Evolutionary conservation across 306 rosid species (phyloP).

Genomic region (Amphicarpaea edgeworthii): DNA sequence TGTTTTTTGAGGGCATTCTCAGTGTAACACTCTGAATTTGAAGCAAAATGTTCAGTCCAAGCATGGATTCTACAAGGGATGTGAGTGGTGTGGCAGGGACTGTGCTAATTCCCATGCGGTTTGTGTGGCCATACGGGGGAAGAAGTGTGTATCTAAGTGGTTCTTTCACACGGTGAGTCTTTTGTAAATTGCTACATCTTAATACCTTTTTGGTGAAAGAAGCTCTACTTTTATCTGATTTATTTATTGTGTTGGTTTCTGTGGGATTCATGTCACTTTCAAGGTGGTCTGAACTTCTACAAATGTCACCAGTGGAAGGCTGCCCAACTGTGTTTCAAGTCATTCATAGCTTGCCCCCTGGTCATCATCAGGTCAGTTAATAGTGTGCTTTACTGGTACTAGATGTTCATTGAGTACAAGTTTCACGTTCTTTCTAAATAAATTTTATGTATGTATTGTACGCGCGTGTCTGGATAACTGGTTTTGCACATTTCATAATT

Average conservation of each 20-base stretch:
- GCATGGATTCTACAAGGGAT: conserved; percentile 74
- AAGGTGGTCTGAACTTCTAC: conserved; percentile 97
- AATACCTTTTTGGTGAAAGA: conserved; percentile 29
- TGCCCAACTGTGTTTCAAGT: conserved; percentile 95
- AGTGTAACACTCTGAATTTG: conserved; percentile 41
- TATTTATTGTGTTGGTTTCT: conserved; percentile 16
- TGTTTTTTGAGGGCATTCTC: conserved; percentile 51
- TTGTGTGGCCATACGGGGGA: conserved; percentile 98
- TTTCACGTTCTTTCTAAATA: conserved; percentile 9
- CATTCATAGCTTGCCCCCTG: conserved; percentile 81
- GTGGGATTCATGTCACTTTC: conserved; percentile 37
- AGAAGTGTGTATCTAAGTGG: conserved; percentile 84
- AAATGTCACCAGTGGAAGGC: conserved; percentile 92
- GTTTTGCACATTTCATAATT: conserved; percentile 23
- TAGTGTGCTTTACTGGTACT: conserved; percentile 34
- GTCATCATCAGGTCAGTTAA: conserved; percentile 89
- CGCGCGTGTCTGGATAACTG: neutral
- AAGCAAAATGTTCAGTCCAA: conserved; percentile 63
- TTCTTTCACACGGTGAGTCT: conserved; percentile 78
- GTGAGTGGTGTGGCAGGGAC: conserved; percentile 67
- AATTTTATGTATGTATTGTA: neutral
- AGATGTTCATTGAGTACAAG: conserved; percentile 8
- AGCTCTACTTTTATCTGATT: conserved; percentile 18
- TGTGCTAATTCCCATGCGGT: conserved; percentile 80
- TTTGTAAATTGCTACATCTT: conserved; percentile 4